Evolutionary conservation across 129 eudicot genomes (phyloP).

Genomic region (Chrysanthemum seticuspe): DNA sequence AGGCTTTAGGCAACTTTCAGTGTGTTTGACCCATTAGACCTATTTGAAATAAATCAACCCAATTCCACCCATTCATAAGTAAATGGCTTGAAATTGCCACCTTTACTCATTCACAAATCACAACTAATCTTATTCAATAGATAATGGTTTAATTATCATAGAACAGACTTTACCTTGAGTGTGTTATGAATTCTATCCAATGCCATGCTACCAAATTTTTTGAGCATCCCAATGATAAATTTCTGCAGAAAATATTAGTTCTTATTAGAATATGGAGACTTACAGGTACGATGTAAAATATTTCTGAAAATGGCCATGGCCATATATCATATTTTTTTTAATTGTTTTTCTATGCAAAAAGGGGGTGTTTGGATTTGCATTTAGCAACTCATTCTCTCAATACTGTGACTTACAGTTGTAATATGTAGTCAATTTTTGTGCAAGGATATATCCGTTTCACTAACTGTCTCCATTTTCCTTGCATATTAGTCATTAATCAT

Average conservation of each 20-base stretch:
- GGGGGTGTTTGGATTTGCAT: background rate
- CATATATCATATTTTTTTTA: background rate
- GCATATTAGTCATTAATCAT: background rate
- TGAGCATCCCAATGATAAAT: conserved; percentile 91
- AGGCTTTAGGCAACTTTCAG: too few relatives aligned
- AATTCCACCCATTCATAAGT: background rate
- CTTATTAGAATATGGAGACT: conserved; percentile 1
- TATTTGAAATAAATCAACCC: background rate
- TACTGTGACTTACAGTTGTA: background rate
- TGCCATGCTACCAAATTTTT: conserved; percentile 91
- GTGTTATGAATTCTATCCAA: conserved; percentile 91
- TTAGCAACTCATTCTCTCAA: too few relatives aligned
- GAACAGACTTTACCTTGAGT: conserved; percentile 63
- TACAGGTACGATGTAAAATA: background rate
- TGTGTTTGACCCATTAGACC: background rate
- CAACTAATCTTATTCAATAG: background rate
- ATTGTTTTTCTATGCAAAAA: background rate
- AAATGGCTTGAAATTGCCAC: background rate
- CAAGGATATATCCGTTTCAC: background rate
- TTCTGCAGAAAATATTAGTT: conserved; percentile 49
- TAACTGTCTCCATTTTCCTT: background rate
- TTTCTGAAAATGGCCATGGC: background rate
- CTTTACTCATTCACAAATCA: background rate
- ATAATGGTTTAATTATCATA: conserved; percentile 4
- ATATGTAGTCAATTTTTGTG: too few relatives aligned